Percentiles rank a stretch among this genome's conserved stretches.
Conservation (phyloP, 2,329 filamentous ascomycete genomes). For the Claviceps sp. region DNA sequence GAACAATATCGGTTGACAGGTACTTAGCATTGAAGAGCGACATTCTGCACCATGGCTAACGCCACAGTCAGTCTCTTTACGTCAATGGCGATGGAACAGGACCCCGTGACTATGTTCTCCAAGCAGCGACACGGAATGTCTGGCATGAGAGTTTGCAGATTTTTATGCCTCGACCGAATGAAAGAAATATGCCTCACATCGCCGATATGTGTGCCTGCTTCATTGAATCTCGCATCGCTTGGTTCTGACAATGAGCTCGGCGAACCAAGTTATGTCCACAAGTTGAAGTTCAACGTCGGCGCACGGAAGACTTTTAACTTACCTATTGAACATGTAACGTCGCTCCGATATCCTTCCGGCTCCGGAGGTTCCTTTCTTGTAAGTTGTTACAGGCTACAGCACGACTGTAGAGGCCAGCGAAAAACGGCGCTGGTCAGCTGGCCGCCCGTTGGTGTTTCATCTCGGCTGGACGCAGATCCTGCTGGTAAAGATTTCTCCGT, state of each 20-base stretch:
- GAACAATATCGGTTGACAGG: too few species aligned
- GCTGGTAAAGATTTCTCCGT: not conserved
- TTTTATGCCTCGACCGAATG: not conserved
- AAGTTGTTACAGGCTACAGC: not conserved
- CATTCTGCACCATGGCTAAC: too few species aligned
- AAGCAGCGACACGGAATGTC: too few species aligned
- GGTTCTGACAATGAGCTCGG: not conserved
- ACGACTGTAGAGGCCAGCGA: not conserved
- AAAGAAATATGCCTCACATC: not conserved
- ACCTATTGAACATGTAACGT: not conserved
- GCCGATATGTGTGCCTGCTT: not conserved
- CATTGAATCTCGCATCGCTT: not conserved
- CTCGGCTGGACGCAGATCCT: not conserved
- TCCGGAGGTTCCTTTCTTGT: not conserved
- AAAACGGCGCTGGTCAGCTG: not conserved
- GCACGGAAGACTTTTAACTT: too few species aligned
- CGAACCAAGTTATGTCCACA: not conserved
- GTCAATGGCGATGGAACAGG: too few species aligned
- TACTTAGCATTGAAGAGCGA: too few species aligned
- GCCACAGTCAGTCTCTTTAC: too few species aligned
- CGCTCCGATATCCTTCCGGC: not conserved
- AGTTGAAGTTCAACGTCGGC: too few species aligned
- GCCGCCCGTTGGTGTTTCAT: not conserved
- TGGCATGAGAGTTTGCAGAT: not conserved
- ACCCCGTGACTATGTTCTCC: too few species aligned